phyloP scores from a whole-genome alignment of 1,284 basidiomycete species.

The Sporisorium exsertum region DNA sequence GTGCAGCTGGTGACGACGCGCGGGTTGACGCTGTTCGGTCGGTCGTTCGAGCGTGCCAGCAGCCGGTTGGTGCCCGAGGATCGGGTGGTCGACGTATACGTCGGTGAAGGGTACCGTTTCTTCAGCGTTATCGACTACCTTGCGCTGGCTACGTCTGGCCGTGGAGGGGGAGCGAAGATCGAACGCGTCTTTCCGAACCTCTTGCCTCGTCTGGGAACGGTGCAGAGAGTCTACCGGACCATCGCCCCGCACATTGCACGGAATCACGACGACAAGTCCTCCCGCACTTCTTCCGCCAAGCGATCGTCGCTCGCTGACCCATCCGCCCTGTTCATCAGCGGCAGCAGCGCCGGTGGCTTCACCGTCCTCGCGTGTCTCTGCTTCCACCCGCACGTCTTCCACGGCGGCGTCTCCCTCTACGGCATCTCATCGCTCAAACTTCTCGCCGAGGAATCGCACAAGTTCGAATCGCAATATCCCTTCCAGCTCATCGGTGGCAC shows the following conservation, averaged over 20 bases:
- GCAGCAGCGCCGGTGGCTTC: conserved; percentile 74
- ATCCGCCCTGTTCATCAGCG: conserved; percentile 36
- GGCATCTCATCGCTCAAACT: conserved; percentile 37
- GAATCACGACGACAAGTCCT: neutral
- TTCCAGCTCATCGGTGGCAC: conserved; percentile 75
- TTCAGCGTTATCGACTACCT: conserved; percentile 61
- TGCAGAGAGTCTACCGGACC: conserved; percentile 39
- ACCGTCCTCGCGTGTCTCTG: conserved; percentile 74
- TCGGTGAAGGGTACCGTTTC: conserved; percentile 50
- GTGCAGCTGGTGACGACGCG: conserved; percentile 54
- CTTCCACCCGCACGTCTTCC: conserved; percentile 40
- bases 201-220: conserved; percentile 31
- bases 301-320: conserved; percentile 34
- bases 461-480: conserved; percentile 76
- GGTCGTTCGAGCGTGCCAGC: neutral
- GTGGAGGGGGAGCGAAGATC: conserved; percentile 6
- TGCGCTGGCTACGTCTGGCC: conserved; percentile 23
- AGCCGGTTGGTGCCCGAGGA: conserved; percentile 52
- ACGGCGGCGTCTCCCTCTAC: conserved; percentile 38
- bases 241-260: conserved; percentile 28
- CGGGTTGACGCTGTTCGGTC: conserved; percentile 20
- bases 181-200: conserved; percentile 36
- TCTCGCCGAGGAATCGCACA: conserved; percentile 74
- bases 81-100: conserved; percentile 56
- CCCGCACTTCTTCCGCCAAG: no score